A percentile compares a stretch with the other conserved stretches of the same genome.
Evolutionary conservation across 192 early-diverging fungal genomes (phyloP).

Genomic region (Umbelopsis vinacea): DNA sequence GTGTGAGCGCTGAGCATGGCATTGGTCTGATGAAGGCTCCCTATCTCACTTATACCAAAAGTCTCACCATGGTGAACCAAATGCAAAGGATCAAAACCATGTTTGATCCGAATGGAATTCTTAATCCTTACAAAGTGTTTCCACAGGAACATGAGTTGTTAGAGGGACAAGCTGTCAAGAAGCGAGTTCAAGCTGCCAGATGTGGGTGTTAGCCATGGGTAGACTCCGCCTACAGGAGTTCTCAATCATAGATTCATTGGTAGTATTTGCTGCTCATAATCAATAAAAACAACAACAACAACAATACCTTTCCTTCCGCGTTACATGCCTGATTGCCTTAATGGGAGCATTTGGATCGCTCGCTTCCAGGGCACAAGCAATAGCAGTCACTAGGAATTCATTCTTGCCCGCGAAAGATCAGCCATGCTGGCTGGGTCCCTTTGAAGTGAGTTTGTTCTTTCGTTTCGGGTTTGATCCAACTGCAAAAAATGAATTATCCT

Average conservation of each 20-base stretch:
- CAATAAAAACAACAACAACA: too few species aligned
- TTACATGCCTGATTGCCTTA: background rate
- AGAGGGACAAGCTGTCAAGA: slow-evolving; percentile 2
- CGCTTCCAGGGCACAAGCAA: background rate
- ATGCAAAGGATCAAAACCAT: slow-evolving; percentile 77
- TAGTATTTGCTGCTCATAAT: too few species aligned
- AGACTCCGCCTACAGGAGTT: too few species aligned
- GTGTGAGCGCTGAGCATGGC: slow-evolving; percentile 85
- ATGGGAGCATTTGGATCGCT: background rate
- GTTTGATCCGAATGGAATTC: slow-evolving; percentile 83
- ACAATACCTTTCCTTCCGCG: too few species aligned
- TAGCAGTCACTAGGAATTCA: slow-evolving; percentile 21
- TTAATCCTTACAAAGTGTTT: slow-evolving; percentile 70
- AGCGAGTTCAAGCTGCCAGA: slow-evolving; percentile 11
- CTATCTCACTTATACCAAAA: slow-evolving; percentile 71
- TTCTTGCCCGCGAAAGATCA: slow-evolving; percentile 1
- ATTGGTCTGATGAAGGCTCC: slow-evolving; percentile 72
- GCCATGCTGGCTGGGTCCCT: too few species aligned
- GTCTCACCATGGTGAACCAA: slow-evolving; percentile 59
- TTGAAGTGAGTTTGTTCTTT: too few species aligned
- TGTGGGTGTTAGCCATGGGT: slow-evolving; percentile 14
- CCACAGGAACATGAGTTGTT: slow-evolving; percentile 15
- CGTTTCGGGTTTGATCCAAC: background rate
- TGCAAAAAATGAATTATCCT: slow-evolving; percentile 2
- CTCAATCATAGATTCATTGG: too few species aligned